Conservation (phyloP, 306 rosid species). For the Acacia crassicarpa region DNA sequence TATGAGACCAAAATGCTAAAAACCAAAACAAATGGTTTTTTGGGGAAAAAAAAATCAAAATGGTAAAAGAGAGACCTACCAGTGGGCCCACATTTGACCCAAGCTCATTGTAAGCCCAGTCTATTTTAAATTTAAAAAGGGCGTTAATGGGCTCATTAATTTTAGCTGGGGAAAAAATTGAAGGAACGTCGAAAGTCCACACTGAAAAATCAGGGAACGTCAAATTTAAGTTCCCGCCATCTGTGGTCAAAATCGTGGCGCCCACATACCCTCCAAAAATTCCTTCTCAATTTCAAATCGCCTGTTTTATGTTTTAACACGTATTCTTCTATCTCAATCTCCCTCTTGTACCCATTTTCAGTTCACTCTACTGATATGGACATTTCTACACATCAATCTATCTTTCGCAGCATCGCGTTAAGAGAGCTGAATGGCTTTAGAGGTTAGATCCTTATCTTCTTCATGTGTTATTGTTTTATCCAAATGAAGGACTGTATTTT, state of each 20-base stretch:
- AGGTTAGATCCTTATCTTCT: conserved; percentile 38
- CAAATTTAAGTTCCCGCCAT: conserved; percentile 55
- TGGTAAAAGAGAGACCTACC: background rate
- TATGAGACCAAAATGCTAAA: too few relatives aligned
- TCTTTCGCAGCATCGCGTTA: conserved; percentile 50
- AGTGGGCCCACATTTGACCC: background rate
- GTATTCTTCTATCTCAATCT: background rate
- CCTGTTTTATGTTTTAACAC: background rate
- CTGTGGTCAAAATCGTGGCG: conserved; percentile 15
- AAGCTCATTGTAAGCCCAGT: background rate
- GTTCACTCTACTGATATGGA: conserved; percentile 42
- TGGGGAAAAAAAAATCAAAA: too few relatives aligned
- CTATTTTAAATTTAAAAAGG: background rate
- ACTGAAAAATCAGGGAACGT: conserved; percentile 6
- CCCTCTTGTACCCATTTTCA: background rate
- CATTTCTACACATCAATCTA: conserved; percentile 32
- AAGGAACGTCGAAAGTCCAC: background rate
- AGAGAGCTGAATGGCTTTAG: conserved; percentile 66
- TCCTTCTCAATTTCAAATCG: background rate
- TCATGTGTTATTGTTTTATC: background rate
- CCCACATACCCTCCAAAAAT: conserved; percentile 18
- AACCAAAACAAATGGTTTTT: too few relatives aligned
- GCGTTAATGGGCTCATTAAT: background rate
- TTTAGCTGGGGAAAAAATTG: background rate
- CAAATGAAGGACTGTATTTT: background rate